Evolutionary conservation across 768 basidiomycete species (phyloP), one percentile per base, ranked within the genome.

Genomic region (Phylloporus arenicola): DNA sequence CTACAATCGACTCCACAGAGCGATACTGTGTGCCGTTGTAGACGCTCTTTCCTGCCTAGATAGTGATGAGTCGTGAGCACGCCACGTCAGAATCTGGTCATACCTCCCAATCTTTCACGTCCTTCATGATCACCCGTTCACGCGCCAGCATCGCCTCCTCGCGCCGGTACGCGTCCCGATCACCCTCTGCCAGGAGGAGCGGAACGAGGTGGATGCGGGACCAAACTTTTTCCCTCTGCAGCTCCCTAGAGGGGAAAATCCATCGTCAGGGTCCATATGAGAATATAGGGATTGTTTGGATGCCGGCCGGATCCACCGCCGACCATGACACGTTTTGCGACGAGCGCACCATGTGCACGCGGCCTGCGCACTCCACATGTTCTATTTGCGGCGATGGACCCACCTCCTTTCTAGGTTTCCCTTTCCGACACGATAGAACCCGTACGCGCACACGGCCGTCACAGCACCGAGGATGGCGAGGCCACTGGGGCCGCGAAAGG

Each of bases 141-240:
- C 91, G 71, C 24, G 73, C 84, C 47, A 86, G 45, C 43, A 82
- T 83, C n/a, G 89, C 92, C 63, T 84, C 80, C 61, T 84, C 72
- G 34, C 90, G 81, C 53, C 91, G 78, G 74, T 89, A 92, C 49
- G 78, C 75, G 67, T 94, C 92, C 48, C 96, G 86, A 73, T 99
- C 95, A 4, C 84, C 84, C 68, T 99, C 95, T 34, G 95, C 95
- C 59, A 94, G 76, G 41, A 99, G 77, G 50, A 97, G 68, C 10
- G 95, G 96, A 29, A 93, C 85, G 30, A 96, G 80, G 73, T 98
- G 84, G 64, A 99, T 92, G 56, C 95, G 82, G 51, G 93, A 89
- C 95, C 95, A 97, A 31, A 83, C 82, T 71, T 88, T 86, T 74
- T 99, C 95, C 56, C 95, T 80, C 67, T 87, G 76, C 37, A 98